Evolutionary conservation across 1,139 yeast species (phyloP).

Genomic region (Taphrina populina): DNA sequence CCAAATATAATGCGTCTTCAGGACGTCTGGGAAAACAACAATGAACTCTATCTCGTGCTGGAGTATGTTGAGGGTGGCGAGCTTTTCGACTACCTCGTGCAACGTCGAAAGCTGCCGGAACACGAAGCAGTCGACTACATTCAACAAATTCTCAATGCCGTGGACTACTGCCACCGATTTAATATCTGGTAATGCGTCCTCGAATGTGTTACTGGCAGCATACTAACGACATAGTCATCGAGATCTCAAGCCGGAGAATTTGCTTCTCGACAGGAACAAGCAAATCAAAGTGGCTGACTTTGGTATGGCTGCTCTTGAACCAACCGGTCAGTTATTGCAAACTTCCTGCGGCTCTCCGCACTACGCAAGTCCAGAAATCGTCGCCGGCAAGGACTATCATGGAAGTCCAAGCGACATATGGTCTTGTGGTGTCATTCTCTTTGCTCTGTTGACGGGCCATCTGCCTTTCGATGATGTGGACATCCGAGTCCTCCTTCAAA

Average conservation of each 20-base stretch:
- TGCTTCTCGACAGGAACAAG: slow-evolving; percentile 77
- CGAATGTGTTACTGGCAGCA: not conserved
- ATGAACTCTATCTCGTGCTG: slow-evolving; percentile 73
- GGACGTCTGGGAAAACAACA: slow-evolving; percentile 98
- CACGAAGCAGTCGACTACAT: slow-evolving; percentile 85
- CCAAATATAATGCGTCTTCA: slow-evolving; percentile 92
- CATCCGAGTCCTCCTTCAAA: slow-evolving; percentile 75
- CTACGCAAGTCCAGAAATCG: slow-evolving; percentile 97
- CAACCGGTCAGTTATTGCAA: slow-evolving; percentile 77
- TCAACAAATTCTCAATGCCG: slow-evolving; percentile 88
- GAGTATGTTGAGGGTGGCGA: slow-evolving; percentile 99
- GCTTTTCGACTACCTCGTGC: slow-evolving; percentile 83
- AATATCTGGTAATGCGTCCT: slow-evolving; percentile 56
- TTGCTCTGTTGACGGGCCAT: slow-evolving; percentile 91
- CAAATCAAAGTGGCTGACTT: slow-evolving; percentile 96
- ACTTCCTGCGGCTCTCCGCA: slow-evolving; percentile 99
- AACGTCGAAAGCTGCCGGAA: slow-evolving; percentile 84
- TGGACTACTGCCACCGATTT: slow-evolving; percentile 87
- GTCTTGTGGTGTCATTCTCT: slow-evolving; percentile 96
- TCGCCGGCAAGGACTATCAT: slow-evolving; percentile 88
- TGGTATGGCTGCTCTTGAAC: slow-evolving; percentile 99
- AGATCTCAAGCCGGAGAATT: slow-evolving; percentile 92
- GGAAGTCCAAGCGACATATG: slow-evolving; percentile 98
- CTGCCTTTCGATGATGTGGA: slow-evolving; percentile 96
- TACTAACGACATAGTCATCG: slow-evolving; percentile 61